phyloP scores from a whole-genome alignment of 106 monocot genomes.

The Chionographis japonica region DNA sequence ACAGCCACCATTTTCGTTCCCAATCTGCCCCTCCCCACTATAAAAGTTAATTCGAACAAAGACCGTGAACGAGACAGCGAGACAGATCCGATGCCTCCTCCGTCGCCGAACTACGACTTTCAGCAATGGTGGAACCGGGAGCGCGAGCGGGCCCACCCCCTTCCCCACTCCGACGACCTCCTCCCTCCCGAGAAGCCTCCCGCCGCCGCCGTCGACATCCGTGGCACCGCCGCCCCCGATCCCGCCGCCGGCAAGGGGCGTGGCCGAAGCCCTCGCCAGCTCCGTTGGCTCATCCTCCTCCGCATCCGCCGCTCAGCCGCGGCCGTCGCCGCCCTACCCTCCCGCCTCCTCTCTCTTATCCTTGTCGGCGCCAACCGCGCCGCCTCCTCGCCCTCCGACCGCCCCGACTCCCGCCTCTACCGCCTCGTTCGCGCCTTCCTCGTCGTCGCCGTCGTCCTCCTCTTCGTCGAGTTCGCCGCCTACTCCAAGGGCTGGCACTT shows the following conservation, averaged over 20 bases:
- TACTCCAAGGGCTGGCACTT: slow-evolving; percentile 55
- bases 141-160: slow-evolving; percentile 24
- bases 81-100: slow-evolving; percentile 10
- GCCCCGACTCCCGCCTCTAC: slow-evolving; percentile 36
- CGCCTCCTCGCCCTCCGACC: slow-evolving; percentile 8
- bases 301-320: slow-evolving; percentile 16
- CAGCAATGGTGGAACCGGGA: slow-evolving; percentile 67
- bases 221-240: slow-evolving; percentile 9
- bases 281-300: slow-evolving; percentile 38
- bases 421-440: slow-evolving; percentile 45
- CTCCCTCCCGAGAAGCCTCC: not conserved
- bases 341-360: slow-evolving; percentile 15
- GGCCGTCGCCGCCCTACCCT: slow-evolving; percentile 14
- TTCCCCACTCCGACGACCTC: slow-evolving; percentile 13
- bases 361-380: slow-evolving; percentile 28
- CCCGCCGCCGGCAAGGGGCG: slow-evolving; percentile 21
- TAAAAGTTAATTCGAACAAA: not conserved
- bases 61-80: not conserved
- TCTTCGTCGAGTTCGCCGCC: slow-evolving; percentile 44
- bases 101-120: slow-evolving; percentile 46
- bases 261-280: slow-evolving; percentile 38
- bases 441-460: slow-evolving; percentile 32
- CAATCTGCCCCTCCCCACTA: not conserved
- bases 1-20: not conserved
- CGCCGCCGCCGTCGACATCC: slow-evolving; percentile 8